Evolutionary conservation across 2,329 filamentous ascomycete species (phyloP).

Genomic region (Talaromyces piceae): DNA sequence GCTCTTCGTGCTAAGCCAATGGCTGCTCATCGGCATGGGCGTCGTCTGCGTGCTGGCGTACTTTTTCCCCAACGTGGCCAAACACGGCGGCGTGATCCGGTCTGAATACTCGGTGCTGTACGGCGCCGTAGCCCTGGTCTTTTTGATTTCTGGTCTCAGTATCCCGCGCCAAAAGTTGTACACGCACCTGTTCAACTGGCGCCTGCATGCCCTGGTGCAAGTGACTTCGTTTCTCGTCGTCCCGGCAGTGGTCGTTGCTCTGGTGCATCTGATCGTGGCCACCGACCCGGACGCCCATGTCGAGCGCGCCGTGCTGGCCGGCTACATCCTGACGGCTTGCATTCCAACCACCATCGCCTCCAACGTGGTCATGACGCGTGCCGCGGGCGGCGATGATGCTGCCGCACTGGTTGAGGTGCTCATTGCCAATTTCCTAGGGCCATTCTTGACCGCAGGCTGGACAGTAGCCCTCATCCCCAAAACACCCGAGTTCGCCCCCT

Average conservation of each 20-base stretch:
- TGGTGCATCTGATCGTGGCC: conserved; percentile 46
- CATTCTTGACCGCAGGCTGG: conserved; percentile 59
- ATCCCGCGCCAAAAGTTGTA: conserved; percentile 56
- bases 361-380: conserved; percentile 66
- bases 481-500: conserved; percentile 25
- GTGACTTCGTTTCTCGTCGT: conserved; percentile 60
- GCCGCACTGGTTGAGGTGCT: conserved; percentile 62
- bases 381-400: conserved; percentile 60
- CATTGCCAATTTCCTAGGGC: conserved; percentile 61
- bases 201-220: conserved; percentile 61
- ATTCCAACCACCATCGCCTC: conserved; percentile 66
- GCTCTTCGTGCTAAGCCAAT: conserved; percentile 46
- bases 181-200: conserved; percentile 58
- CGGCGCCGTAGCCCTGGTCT: conserved; percentile 61
- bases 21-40: conserved; percentile 57
- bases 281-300: conserved; percentile 42
- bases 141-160: conserved; percentile 63
- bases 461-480: conserved; percentile 50
- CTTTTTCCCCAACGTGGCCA: conserved; percentile 45
- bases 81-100: conserved; percentile 36
- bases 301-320: conserved; percentile 58
- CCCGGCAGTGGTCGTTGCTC: conserved; percentile 53
- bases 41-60: conserved; percentile 47
- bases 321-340: conserved; percentile 60
- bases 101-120: conserved; percentile 51